Evolutionary conservation across 345 rosid genomes (phyloP), one percentile per base, ranked within the genome.

Genomic region (Erysimum cheiranthoides): DNA sequence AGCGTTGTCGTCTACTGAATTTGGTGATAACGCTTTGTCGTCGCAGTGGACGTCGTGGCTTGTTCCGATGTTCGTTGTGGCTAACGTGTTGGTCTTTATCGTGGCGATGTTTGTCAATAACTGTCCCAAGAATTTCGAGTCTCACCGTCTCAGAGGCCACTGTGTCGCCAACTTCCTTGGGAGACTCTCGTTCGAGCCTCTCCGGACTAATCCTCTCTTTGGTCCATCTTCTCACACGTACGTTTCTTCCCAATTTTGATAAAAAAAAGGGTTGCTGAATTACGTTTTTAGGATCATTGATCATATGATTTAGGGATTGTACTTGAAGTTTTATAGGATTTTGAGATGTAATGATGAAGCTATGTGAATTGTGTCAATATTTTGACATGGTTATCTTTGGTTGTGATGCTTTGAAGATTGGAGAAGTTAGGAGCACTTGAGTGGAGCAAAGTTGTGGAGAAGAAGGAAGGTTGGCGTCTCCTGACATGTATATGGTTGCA

Each of bases 401-500:
- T 49, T 75, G 4, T 75, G 4, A 38, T 62, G 25, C 32, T 0
- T 16, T 75, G 82, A 82, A 92, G 98, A 70, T 85, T 92, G 90
- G 81, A 80, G 77, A 94, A 90, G 82, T 81, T 92, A 71, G 99
- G 99, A 75, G 88, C 89, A 39, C 85, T 92, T 16, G 78, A 85
- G 16, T 82, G 93, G 97, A 8, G 49, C 17, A 95, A 73, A 70
- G 84, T 92, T 11, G 97, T 87, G 82, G 71, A 82, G 56, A 47
- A 78, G 52, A 88, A 86, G 74, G 88, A 95, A 82, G 93, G 86
- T 61, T 95, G 99, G 99, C 87, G 98, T 70, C 92, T 94, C 5
- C 12, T 94, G 38, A 84, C 88, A n/a, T 92, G 97, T 71, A 80
- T 90, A 79, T 95, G 99, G 99, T 81, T 95, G 70, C 99, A 95